These are phyloP conservation scores for Aspergillus alliaceus DNA, from an alignment of 2,329 filamentous ascomycete genomes.

Conservation along the genomic window DNA sequence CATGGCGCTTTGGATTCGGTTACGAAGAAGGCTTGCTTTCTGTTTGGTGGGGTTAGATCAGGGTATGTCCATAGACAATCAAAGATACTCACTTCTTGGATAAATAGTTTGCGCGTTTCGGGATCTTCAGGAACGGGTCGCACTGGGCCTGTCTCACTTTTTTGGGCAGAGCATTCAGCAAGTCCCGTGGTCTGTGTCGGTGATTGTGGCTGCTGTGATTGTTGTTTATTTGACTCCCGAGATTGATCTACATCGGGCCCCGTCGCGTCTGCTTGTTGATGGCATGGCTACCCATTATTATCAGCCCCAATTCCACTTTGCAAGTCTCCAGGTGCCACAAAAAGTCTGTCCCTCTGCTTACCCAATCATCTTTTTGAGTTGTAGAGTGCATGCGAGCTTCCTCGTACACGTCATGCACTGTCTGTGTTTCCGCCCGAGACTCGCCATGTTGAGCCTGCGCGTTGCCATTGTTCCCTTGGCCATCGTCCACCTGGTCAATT, in stretches of 20 bases:
- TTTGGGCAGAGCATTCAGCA: not conserved
- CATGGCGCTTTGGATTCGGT: slow-evolving; percentile 42
- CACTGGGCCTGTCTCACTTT: slow-evolving; percentile 10
- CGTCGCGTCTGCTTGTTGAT: slow-evolving; percentile 20
- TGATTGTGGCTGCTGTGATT: slow-evolving; percentile 20
- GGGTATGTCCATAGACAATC: not conserved
- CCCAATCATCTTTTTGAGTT: slow-evolving; percentile 18
- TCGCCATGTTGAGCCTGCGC: not conserved
- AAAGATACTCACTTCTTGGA: slow-evolving; percentile 36
- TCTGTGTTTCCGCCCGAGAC: not conserved
- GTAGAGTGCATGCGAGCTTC: slow-evolving; percentile 17
- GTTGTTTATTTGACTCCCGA: slow-evolving; percentile 13
- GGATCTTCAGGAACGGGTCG: slow-evolving; percentile 34
- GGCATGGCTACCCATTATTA: slow-evolving; percentile 7
- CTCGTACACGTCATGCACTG: slow-evolving; percentile 2
- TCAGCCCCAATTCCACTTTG: not conserved
- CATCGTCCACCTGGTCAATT: slow-evolving; percentile 40
- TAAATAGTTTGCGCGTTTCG: slow-evolving; percentile 38
- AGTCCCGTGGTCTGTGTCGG: slow-evolving; percentile 6
- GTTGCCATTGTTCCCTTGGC: slow-evolving; percentile 11
- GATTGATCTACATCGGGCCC: slow-evolving; percentile 6
- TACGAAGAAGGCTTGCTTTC: slow-evolving; percentile 43
- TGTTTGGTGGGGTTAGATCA: slow-evolving; percentile 13
- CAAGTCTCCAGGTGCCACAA: not conserved
- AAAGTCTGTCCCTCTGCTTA: slow-evolving; percentile 1